phyloP scores from a whole-genome alignment of 2,329 filamentous ascomycete species.

The Colletotrichum cordylinicola region DNA sequence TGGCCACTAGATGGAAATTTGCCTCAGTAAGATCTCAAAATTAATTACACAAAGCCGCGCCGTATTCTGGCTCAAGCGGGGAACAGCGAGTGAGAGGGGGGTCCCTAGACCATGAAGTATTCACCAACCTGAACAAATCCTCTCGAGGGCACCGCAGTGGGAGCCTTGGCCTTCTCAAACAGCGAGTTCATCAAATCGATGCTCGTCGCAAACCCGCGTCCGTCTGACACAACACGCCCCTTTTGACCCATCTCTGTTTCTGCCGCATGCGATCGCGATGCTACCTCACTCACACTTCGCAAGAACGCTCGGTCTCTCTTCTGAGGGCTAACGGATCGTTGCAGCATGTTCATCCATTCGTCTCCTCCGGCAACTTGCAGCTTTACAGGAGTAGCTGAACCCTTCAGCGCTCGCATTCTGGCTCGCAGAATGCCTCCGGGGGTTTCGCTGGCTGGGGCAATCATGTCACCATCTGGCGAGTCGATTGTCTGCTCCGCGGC shows the following conservation, averaged over 20 bases:
- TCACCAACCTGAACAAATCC: slow-evolving; percentile 90
- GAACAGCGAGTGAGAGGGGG: slow-evolving; percentile 8
- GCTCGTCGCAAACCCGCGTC: slow-evolving; percentile 79
- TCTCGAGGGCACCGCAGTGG: slow-evolving; percentile 58
- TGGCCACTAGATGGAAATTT: slow-evolving; percentile 72
- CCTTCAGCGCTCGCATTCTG: slow-evolving; percentile 68
- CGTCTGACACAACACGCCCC: slow-evolving; percentile 45
- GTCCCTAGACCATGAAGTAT: slow-evolving; percentile 33
- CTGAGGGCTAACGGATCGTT: slow-evolving; percentile 90
- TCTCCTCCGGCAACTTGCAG: slow-evolving; percentile 72
- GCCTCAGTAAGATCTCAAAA: slow-evolving; percentile 39
- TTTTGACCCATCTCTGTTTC: slow-evolving; percentile 36
- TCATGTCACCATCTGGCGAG: slow-evolving; percentile 58
- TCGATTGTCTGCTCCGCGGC: slow-evolving; percentile 72
- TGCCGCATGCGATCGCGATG: slow-evolving; percentile 39
- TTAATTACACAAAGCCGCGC: slow-evolving; percentile 35
- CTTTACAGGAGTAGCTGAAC: slow-evolving; percentile 61
- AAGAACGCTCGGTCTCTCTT: slow-evolving; percentile 87
- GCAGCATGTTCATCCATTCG: slow-evolving; percentile 93
- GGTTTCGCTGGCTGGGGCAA: slow-evolving; percentile 52
- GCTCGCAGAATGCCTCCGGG: slow-evolving; percentile 69
- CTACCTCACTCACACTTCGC: slow-evolving; percentile 59
- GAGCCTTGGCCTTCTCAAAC: slow-evolving; percentile 75
- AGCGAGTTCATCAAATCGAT: slow-evolving; percentile 97
- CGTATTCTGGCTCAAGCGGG: not conserved